These are phyloP conservation scores for Saturnispora sekii DNA, from an alignment of 805 yeast genomes.

Conservation along the genomic window DNA sequence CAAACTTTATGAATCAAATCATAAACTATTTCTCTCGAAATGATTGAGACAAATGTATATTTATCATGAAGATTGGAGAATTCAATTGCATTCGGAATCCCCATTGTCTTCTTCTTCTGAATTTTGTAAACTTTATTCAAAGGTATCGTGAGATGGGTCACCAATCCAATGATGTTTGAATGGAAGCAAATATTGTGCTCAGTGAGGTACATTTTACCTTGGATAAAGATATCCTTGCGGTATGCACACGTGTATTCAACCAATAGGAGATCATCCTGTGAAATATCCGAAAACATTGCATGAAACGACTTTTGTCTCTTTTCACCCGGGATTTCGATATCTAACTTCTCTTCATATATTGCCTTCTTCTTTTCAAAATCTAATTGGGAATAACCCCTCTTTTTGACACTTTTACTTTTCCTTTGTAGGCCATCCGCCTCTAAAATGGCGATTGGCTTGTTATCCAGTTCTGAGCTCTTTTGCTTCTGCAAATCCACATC, in stretches of 20 bases:
- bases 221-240: conserved; percentile 54
- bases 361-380: conserved; percentile 7
- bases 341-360: conserved; percentile 15
- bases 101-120: conserved; percentile 53
- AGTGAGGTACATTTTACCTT: conserved; percentile 54
- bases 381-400: conserved; percentile 6
- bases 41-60: conserved; percentile 55
- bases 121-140: conserved; percentile 53
- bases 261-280: conserved; percentile 41
- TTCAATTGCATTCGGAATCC: conserved; percentile 62
- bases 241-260: conserved; percentile 59
- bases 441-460: too few species aligned
- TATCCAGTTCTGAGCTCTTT: too few species aligned
- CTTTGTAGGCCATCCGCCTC: neutral
- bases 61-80: conserved; percentile 54
- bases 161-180: conserved; percentile 60
- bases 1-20: conserved; percentile 50
- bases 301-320: conserved; percentile 55
- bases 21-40: conserved; percentile 47
- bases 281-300: conserved; percentile 43
- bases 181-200: conserved; percentile 50
- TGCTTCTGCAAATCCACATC: too few species aligned
- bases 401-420: conserved; percentile 5
- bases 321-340: conserved; percentile 31
- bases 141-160: conserved; percentile 48